Evolutionary conservation across 352 stramenopile species (phyloP), one percentile per base, ranked within the genome.

Genomic region (Phytophthora aleatoria): DNA sequence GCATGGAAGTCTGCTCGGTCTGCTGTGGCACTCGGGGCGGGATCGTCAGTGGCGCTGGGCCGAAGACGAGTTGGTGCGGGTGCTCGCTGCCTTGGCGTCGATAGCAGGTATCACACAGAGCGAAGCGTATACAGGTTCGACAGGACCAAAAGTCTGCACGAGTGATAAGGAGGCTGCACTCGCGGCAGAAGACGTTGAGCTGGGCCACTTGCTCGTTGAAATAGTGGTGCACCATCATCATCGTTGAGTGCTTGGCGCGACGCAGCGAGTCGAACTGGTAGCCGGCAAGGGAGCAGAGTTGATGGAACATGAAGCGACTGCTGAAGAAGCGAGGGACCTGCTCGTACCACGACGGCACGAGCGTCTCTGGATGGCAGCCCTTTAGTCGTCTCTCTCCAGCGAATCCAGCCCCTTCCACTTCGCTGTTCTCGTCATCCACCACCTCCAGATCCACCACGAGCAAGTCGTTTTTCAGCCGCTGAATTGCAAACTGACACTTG

Each of bases 201-300:
- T 93, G 87, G 15, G 61, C 69, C 33, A 92, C 69, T 15, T 75
- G 73, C 58, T 92, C 76, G 62, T 94, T 92, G 54, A 94, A 90
- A 69, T 92, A 91, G 52, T 96, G 89, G 63, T 95, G 85, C 49
- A 96, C 61, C 47, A 96, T 82, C 87, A 96, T 96, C 84, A 95
- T 93, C 4, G 87, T 94, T 54, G 89, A 95, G 74, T 96, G 89
- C 64, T 96, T 96, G 51, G 89, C 89, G 28, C 89, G 89, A 28
- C 89, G 87, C 28, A 96, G 66, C 64, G 87, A 89, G 65, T 96
- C 89, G 61, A 96, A 96, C 67, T 96, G 89, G 64, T 93, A 95
- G 53, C 77, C 77, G 9, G 83, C 75, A 50, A 76, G 73, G 13
- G 85, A 85, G 59, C 87, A 94, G 16, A 95, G 69, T 71, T 95